A percentile compares a stretch with the other conserved stretches of the same genome.
These are phyloP conservation scores for Pseudocercospora fijiensis DNA, from an alignment of 2,329 filamentous ascomycete species.

Conservation along the genomic window DNA sequence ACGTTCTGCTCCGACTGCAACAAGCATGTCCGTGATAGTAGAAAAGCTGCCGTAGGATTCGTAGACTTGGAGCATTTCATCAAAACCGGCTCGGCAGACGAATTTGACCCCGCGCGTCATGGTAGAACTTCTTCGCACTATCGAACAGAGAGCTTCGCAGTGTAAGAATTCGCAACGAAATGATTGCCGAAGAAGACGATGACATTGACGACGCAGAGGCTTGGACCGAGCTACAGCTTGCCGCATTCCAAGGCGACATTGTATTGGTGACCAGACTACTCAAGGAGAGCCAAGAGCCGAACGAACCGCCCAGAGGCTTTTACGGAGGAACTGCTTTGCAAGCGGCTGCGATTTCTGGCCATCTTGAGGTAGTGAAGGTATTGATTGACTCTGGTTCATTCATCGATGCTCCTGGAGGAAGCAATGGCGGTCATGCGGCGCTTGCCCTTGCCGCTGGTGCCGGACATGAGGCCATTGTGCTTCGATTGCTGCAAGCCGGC, in stretches of 20 bases:
- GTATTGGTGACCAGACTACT: constrained; percentile 15
- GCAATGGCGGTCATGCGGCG: constrained; percentile 23
- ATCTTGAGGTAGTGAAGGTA: constrained; percentile 20
- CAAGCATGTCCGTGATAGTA: neutral
- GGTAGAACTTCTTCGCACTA: neutral
- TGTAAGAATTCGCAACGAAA: neutral
- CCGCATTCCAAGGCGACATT: constrained; percentile 18
- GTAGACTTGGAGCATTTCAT: neutral
- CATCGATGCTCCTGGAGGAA: constrained; percentile 25
- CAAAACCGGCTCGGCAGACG: neutral
- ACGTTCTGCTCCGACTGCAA: too few relatives aligned
- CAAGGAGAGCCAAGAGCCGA: constrained; percentile 15
- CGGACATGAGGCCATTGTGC: constrained; percentile 21
- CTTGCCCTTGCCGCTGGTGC: constrained; percentile 25
- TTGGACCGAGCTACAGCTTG: constrained; percentile 26
- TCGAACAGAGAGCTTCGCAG: neutral
- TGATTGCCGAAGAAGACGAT: constrained; percentile 13
- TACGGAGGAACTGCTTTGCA: constrained; percentile 31
- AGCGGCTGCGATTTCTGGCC: constrained; percentile 23
- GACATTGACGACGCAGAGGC: constrained; percentile 21
- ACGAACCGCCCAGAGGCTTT: constrained; percentile 27
- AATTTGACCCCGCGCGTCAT: neutral
- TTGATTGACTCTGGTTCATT: constrained; percentile 23
- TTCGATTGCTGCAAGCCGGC: constrained; percentile 19
- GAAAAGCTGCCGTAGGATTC: neutral